A percentile compares a stretch with the other conserved stretches of the same genome.
These are phyloP conservation scores for Casuarina glauca DNA, from an alignment of 306 rosid species.

Conservation along the genomic window DNA sequence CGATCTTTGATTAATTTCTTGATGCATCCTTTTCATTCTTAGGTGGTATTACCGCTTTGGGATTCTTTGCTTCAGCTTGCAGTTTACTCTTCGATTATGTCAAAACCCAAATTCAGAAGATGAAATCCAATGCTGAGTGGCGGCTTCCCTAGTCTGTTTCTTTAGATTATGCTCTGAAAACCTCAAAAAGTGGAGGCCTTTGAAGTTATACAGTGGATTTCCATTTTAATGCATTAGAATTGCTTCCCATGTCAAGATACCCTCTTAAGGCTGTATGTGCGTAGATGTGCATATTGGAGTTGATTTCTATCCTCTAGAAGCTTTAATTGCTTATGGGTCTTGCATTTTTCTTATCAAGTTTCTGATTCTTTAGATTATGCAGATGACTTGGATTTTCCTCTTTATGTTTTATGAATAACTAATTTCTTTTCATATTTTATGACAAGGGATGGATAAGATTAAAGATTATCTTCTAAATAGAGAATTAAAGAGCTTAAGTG, in stretches of 20 bases:
- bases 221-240: conserved; percentile 91
- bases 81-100: conserved; percentile 96
- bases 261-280: background rate
- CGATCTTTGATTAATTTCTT: background rate
- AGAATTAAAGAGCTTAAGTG: too few relatives aligned
- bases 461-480: too few relatives aligned
- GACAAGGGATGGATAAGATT: too few relatives aligned
- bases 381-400: conserved; percentile 99
- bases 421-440: too few relatives aligned
- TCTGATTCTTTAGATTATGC: conserved; percentile 32
- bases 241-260: conserved; percentile 97
- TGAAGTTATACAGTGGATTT: conserved; percentile 88
- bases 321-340: background rate
- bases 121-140: conserved; percentile 94
- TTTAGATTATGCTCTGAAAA: conserved; percentile 71
- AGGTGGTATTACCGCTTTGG: conserved; percentile 91
- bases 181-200: conserved; percentile 83
- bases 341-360: background rate
- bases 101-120: conserved; percentile 95
- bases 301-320: too few relatives aligned
- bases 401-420: too few relatives aligned
- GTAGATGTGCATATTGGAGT: too few relatives aligned
- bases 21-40: conserved; percentile 9
- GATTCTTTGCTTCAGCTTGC: conserved; percentile 93
- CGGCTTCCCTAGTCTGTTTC: conserved; percentile 90